These are phyloP conservation scores for Melampsora larici-populina DNA, from an alignment of 1,284 basidiomycete genomes.

Conservation along the genomic window DNA sequence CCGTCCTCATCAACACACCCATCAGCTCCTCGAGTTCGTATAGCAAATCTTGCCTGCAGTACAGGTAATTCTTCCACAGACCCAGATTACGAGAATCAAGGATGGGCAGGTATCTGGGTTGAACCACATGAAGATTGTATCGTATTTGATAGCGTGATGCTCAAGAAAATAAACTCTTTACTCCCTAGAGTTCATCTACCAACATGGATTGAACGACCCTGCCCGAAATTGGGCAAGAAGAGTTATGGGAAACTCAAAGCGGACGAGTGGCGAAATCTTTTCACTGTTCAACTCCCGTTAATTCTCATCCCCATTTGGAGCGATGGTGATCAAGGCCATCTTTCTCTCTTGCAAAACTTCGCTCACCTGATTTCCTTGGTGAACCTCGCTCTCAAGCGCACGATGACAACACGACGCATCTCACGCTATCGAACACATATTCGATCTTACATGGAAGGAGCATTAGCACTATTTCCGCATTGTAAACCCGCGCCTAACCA, in stretches of 20 bases:
- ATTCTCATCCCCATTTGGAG: conserved; percentile 11
- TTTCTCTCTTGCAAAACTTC: conserved; percentile 24
- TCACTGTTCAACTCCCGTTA: conserved; percentile 12
- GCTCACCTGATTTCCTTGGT: neutral
- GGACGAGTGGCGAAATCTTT: conserved; percentile 24
- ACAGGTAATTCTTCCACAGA: neutral
- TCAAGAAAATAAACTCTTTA: conserved; percentile 3
- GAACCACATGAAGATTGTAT: neutral
- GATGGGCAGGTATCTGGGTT: conserved; percentile 14
- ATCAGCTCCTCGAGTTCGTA: neutral
- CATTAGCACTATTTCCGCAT: conserved; percentile 3
- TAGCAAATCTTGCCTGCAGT: conserved; percentile 5
- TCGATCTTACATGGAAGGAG: neutral
- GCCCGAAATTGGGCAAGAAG: conserved; percentile 25
- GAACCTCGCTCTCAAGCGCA: neutral
- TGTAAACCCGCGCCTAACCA: neutral
- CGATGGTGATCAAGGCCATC: neutral
- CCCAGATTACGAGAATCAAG: conserved; percentile 8
- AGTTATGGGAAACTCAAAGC: conserved; percentile 22
- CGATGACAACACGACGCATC: neutral
- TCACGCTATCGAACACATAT: neutral
- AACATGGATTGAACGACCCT: conserved; percentile 12
- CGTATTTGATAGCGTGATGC: neutral
- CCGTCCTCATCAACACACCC: neutral
- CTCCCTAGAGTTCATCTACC: conserved; percentile 3